These are phyloP conservation scores for Scytalidium lignicola DNA, from an alignment of 2,329 filamentous ascomycete species.

Conservation along the genomic window DNA sequence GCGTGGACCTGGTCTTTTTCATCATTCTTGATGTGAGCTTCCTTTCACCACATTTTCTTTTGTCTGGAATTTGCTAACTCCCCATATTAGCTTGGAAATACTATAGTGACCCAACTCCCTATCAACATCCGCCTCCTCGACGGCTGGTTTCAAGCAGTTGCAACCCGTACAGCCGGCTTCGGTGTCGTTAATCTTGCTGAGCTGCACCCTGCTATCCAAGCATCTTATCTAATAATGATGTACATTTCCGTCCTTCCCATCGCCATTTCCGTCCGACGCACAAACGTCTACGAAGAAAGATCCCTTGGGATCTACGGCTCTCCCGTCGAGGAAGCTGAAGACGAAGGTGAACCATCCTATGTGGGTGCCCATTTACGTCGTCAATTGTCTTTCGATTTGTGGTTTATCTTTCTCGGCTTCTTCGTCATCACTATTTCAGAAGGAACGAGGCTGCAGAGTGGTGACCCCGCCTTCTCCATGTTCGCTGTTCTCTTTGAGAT, in stretches of 20 bases:
- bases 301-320: conserved; percentile 68
- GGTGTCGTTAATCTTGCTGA: conserved; percentile 70
- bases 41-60: background rate
- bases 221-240: conserved; percentile 98
- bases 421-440: conserved; percentile 92
- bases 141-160: conserved; percentile 83
- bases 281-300: conserved; percentile 94
- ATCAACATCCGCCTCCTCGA: conserved; percentile 74
- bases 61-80: conserved; percentile 8
- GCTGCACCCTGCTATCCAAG: conserved; percentile 86
- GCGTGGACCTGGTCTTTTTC: conserved; percentile 83
- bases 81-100: conserved; percentile 59
- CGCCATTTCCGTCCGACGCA: conserved; percentile 87
- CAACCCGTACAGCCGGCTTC: conserved; percentile 89
- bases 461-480: conserved; percentile 56
- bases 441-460: conserved; percentile 60
- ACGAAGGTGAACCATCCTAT: conserved; percentile 65
- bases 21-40: conserved; percentile 77
- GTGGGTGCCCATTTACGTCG: conserved; percentile 86
- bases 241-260: conserved; percentile 97
- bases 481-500: conserved; percentile 78
- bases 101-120: conserved; percentile 62
- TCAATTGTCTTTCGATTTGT: conserved; percentile 94
- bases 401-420: conserved; percentile 91
- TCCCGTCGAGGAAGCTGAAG: conserved; percentile 40